Evolutionary conservation across 1,284 basidiomycete species (phyloP), one percentile per base, ranked within the genome.

Genomic region (Takashimella koratensis): DNA sequence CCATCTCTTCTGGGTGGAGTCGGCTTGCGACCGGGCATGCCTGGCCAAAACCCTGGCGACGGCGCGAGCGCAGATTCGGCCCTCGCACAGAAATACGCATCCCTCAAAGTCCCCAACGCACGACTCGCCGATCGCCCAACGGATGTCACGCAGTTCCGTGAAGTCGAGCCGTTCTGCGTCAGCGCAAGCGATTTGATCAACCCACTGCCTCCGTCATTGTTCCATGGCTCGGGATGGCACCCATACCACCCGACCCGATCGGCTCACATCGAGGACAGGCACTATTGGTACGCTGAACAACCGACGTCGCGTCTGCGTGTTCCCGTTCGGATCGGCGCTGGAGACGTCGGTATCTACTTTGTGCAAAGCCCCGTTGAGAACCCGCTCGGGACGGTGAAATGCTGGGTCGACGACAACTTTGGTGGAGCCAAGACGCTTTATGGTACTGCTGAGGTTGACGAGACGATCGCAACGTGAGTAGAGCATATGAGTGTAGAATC

Each of bases 141-240:
- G 40, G 79, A 82, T 60, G 60, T 79, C 66, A 49, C 80, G 2
- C 73, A 79, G n/a, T 92, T 87, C 72, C 83, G 88, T 66, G 93
- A 96, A 74, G 83, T 93, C 49, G 81, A 83, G 49, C 93, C 94
- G 12, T 91, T 82, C 78, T 97, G 94, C 74, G 90, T 89, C 0
- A 86, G 85, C 19, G 93, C 93, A 21, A 94, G 95, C 73, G 92
- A 97, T 73, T 79, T 97, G 43, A 88, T 96, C 71, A 95, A 95
- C 77, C 94, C 93, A 2, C 80, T 97, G 1, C 92, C 93, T 11
- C 84, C 86, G 0, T 88, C 86, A 22, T 78, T 94, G 58, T 96
- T 97, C 77, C 87, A 86, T 57, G 92, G 91, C 25, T 86, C 86
- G 0, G 94, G 93, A 3, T 97, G 93, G 92, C 79, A 80, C 53